Evolutionary conservation across 1,139 yeast genomes (phyloP).

Genomic region (Yamadazyma songkhlaensis): DNA sequence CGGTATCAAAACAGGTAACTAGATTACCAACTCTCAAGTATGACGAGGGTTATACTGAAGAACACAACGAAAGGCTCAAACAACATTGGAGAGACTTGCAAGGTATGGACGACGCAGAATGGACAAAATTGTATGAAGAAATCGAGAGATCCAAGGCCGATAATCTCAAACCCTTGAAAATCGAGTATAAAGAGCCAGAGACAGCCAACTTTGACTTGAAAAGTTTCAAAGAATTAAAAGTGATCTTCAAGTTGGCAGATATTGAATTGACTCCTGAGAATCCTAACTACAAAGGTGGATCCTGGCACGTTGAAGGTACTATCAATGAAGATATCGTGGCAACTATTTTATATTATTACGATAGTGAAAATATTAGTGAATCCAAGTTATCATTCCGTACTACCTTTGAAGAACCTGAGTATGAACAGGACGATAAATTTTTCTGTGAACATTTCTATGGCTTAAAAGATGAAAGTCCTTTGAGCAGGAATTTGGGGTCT

Average conservation of each 20-base stretch:
- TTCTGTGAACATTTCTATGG: constrained; percentile 28
- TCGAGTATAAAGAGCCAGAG: constrained; percentile 12
- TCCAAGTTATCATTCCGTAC: constrained; percentile 32
- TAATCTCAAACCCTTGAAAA: constrained; percentile 1
- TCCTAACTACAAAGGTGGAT: constrained; percentile 38
- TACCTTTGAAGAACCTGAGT: constrained; percentile 31
- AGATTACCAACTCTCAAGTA: constrained; percentile 18
- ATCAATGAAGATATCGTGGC: constrained; percentile 43
- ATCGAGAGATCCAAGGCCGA: constrained; percentile 9
- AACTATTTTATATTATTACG: constrained; percentile 42
- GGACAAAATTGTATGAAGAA: constrained; percentile 4
- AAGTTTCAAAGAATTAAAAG: constrained; percentile 25
- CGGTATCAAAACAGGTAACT: constrained; percentile 17
- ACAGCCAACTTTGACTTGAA: constrained; percentile 17
- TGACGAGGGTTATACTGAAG: constrained; percentile 14
- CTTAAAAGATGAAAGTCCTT: constrained; percentile 23
- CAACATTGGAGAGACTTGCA: not conserved
- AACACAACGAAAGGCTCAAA: constrained; percentile 1
- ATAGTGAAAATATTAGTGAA: constrained; percentile 36
- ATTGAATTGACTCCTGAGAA: constrained; percentile 43
- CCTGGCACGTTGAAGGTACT: constrained; percentile 48
- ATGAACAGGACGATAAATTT: constrained; percentile 32
- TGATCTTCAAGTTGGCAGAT: constrained; percentile 40
- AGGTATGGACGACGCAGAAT: not conserved
- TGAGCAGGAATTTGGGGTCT: constrained; percentile 22